These are phyloP conservation scores for Coprinopsis sp. DNA, from an alignment of 768 basidiomycete species.

Conservation along the genomic window DNA sequence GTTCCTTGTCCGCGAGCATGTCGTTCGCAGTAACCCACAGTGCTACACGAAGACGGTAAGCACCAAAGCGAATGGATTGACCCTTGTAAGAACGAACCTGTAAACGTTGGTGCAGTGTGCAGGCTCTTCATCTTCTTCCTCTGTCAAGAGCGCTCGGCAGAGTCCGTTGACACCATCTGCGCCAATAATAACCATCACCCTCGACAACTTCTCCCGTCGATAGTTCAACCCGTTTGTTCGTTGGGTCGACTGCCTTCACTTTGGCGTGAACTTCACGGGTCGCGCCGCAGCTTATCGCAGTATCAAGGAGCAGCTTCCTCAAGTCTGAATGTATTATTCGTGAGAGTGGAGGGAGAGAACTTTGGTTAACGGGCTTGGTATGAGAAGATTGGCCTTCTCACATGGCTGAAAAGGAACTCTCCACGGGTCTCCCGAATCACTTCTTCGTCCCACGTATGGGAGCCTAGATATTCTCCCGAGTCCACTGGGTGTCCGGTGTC, in stretches of 20 bases:
- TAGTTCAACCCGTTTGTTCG: slow-evolving; percentile 27
- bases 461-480: slow-evolving; percentile 45
- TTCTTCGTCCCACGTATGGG: slow-evolving; percentile 48
- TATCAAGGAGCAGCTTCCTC: slow-evolving; percentile 42
- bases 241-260: slow-evolving; percentile 26
- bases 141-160: slow-evolving; percentile 24
- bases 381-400: slow-evolving; percentile 24
- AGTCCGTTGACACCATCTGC: slow-evolving; percentile 48
- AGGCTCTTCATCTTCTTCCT: slow-evolving; percentile 24
- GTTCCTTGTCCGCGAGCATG: too few species aligned
- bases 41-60: slow-evolving; percentile 1
- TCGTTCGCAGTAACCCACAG: background rate
- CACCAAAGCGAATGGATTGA: background rate
- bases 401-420: slow-evolving; percentile 32
- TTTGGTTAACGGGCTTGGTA: slow-evolving; percentile 1
- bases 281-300: slow-evolving; percentile 42
- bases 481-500: slow-evolving; percentile 34
- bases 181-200: slow-evolving; percentile 52
- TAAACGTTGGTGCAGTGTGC: slow-evolving; percentile 33
- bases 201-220: slow-evolving; percentile 36
- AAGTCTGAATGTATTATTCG: slow-evolving; percentile 36
- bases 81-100: slow-evolving; percentile 27
- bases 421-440: slow-evolving; percentile 42
- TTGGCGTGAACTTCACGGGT: slow-evolving; percentile 30
- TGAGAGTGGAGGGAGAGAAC: background rate